Percentiles rank a stretch among this genome's conserved stretches.
phyloP scores from a whole-genome alignment of 768 basidiomycete species.

The Boletus speciosus region DNA sequence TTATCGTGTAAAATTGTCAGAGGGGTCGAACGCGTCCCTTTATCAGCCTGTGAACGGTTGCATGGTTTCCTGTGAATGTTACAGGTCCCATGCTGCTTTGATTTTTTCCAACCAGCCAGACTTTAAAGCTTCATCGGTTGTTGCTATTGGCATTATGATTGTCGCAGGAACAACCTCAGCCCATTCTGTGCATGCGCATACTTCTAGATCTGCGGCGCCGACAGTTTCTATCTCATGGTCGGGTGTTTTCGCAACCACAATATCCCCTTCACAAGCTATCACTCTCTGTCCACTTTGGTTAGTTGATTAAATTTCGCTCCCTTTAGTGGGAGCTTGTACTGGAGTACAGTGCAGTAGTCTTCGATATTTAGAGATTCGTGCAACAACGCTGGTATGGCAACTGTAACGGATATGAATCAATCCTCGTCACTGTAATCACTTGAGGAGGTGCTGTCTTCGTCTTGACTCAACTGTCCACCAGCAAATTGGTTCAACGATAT shows the following conservation, averaged over 20 bases:
- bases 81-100: slow-evolving; percentile 62
- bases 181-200: too few relatives aligned
- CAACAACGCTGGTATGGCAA: slow-evolving; percentile 4
- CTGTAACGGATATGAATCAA: slow-evolving; percentile 19
- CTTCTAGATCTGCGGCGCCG: background rate
- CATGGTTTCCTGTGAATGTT: slow-evolving; percentile 57
- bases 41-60: slow-evolving; percentile 59
- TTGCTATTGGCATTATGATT: background rate
- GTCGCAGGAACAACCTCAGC: too few relatives aligned
- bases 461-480: slow-evolving; percentile 37
- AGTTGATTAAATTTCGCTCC: background rate
- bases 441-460: slow-evolving; percentile 50
- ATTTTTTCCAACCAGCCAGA: slow-evolving; percentile 51
- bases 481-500: slow-evolving; percentile 52
- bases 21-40: slow-evolving; percentile 53
- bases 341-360: slow-evolving; percentile 2
- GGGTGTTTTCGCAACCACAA: slow-evolving; percentile 14
- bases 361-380: slow-evolving; percentile 4
- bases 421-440: slow-evolving; percentile 57
- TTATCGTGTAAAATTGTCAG: slow-evolving; percentile 73
- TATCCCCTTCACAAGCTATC: slow-evolving; percentile 25
- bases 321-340: background rate
- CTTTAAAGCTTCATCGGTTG: too few relatives aligned
- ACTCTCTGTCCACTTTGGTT: slow-evolving; percentile 34
- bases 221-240: background rate